These are phyloP conservation scores for Hypoxylon fuscum DNA, from an alignment of 495 filamentous ascomycete species.

Conservation along the genomic window DNA sequence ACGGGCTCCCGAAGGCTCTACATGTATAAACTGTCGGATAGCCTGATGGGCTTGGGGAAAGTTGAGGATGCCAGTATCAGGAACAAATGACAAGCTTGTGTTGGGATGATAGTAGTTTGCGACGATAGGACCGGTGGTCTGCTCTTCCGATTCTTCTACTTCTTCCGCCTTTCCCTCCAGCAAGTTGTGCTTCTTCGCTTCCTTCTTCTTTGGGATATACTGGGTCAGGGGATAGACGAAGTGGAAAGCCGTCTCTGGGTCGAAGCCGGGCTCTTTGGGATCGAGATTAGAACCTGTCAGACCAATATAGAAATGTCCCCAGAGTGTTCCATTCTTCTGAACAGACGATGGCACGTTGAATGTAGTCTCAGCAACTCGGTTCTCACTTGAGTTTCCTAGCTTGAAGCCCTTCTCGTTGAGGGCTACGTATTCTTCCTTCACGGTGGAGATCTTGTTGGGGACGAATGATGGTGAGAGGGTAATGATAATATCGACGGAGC, in stretches of 20 bases:
- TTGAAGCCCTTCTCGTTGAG: conserved; percentile 82
- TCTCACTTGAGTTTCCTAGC: conserved; percentile 83
- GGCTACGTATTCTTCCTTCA: conserved; percentile 67
- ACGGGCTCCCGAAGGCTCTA: conserved; percentile 65
- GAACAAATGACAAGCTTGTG: conserved; percentile 86
- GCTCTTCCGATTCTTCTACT: conserved; percentile 58
- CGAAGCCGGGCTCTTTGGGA: conserved; percentile 74
- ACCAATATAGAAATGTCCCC: conserved; percentile 90
- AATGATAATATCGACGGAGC: conserved; percentile 80
- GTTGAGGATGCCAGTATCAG: conserved; percentile 73
- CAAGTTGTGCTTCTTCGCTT: conserved; percentile 87
- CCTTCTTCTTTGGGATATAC: conserved; percentile 91
- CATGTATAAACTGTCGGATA: conserved; percentile 74
- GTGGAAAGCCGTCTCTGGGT: conserved; percentile 77
- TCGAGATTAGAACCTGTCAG: conserved; percentile 78
- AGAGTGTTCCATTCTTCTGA: conserved; percentile 92
- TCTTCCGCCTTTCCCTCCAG: conserved; percentile 67
- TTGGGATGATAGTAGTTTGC: conserved; percentile 95
- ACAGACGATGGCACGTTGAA: conserved; percentile 81
- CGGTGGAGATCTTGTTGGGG: conserved; percentile 69
- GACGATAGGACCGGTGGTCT: conserved; percentile 69
- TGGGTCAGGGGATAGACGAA: conserved; percentile 87
- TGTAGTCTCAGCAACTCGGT: conserved; percentile 76
- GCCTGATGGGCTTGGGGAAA: conserved; percentile 77
- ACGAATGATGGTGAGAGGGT: conserved; percentile 81